Evolutionary conservation across 306 rosid species (phyloP).

Genomic region (Canavalia ensiformis): DNA sequence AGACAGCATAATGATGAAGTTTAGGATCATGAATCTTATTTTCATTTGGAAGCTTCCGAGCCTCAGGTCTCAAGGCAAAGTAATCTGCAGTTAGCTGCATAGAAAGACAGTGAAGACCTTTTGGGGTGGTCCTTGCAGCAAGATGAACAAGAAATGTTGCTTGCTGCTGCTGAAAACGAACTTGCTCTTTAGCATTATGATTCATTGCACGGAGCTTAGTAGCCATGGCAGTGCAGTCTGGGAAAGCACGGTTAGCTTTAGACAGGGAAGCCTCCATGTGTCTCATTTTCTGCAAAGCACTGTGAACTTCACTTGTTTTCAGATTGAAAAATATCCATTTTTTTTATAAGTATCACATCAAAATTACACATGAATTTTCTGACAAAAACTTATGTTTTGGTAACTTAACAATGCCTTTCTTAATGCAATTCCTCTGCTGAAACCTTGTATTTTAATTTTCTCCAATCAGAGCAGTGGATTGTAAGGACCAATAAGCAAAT

Average conservation of each 20-base stretch:
- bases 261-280: constrained; percentile 80
- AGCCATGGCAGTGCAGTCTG: constrained; percentile 83
- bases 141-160: constrained; percentile 73
- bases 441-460: constrained; percentile 11
- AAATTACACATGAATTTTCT: constrained; percentile 26
- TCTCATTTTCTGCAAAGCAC: constrained; percentile 94
- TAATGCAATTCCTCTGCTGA: constrained; percentile 28
- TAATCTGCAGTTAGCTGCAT: constrained; percentile 86
- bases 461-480: constrained; percentile 29
- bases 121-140: constrained; percentile 85
- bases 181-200: constrained; percentile 77
- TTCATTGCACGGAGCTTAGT: constrained; percentile 88
- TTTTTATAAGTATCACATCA: constrained; percentile 41
- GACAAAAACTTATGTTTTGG: constrained; percentile 12
- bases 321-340: constrained; percentile 49
- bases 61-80: constrained; percentile 72
- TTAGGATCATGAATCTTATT: constrained; percentile 69
- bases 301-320: constrained; percentile 71
- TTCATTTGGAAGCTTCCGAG: constrained; percentile 69
- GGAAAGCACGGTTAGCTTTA: constrained; percentile 78
- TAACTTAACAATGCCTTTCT: background rate
- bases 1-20: constrained; percentile 87
- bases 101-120: constrained; percentile 95
- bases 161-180: constrained; percentile 66
- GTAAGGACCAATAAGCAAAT: constrained; percentile 20